A percentile compares a stretch with the other conserved stretches of the same genome.
Conservation (phyloP, 2,329 filamentous ascomycete genomes). For the Pseudogymnoascus sp. region DNA sequence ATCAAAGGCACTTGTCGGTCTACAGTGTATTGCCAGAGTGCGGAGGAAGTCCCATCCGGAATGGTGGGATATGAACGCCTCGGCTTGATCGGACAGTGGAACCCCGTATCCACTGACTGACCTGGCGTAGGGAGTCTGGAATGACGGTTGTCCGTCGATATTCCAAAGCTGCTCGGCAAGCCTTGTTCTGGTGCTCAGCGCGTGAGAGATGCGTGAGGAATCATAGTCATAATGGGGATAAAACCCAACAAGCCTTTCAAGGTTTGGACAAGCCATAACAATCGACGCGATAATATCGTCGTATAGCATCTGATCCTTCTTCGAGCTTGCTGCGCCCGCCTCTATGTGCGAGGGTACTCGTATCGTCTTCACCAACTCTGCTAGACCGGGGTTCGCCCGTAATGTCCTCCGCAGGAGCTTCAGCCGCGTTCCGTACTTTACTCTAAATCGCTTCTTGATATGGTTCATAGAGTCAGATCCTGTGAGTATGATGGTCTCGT, state of each 20-base stretch:
- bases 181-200: constrained; percentile 47
- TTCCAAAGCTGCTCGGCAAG: constrained; percentile 54
- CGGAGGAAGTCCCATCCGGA: constrained; percentile 47
- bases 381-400: constrained; percentile 43
- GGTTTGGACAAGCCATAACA: constrained; percentile 57
- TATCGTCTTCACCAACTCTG: constrained; percentile 46
- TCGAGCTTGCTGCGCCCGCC: constrained; percentile 24
- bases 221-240: constrained; percentile 46
- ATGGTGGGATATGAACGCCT: constrained; percentile 44
- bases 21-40: constrained; percentile 50
- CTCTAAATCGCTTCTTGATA: constrained; percentile 51
- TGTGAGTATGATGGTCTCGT: constrained; percentile 50
- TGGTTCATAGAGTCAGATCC: constrained; percentile 44
- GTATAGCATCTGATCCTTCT: constrained; percentile 39
- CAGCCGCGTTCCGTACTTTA: constrained; percentile 43
- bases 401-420: constrained; percentile 50
- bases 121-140: constrained; percentile 3
- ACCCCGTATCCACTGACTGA: constrained; percentile 28
- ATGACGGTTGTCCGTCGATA: constrained; percentile 25
- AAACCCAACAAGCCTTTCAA: constrained; percentile 50
- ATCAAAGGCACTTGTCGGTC: constrained; percentile 46
- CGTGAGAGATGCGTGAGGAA: constrained; percentile 49
- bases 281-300: constrained; percentile 51
- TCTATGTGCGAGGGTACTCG: constrained; percentile 45
- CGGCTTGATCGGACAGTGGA: constrained; percentile 34